Percentiles rank a stretch among this genome's conserved stretches.
Conservation (phyloP, 179 eudicot genomes). For the Vitellaria paradoxa region DNA sequence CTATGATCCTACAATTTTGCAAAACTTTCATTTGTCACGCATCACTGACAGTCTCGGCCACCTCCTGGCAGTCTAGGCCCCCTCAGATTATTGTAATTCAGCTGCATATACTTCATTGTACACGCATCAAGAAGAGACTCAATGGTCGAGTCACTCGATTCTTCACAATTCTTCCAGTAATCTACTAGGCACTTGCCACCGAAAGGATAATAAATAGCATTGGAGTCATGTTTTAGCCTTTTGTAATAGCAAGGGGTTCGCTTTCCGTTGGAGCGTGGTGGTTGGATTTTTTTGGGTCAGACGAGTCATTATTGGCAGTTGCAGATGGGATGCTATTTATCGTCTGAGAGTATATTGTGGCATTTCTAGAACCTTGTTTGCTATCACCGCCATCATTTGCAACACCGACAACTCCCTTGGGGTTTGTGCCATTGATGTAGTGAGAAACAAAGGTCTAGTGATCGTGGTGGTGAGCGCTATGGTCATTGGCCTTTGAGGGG, state of each 20-base stretch:
- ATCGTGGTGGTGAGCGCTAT: slow-evolving; percentile 10
- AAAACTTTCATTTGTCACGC: slow-evolving; percentile 48
- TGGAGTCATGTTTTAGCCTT: slow-evolving; percentile 28
- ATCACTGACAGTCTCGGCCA: slow-evolving; percentile 76
- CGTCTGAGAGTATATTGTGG: slow-evolving; percentile 1
- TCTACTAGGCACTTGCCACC: slow-evolving; percentile 31
- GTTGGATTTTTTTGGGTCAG: slow-evolving; percentile 31
- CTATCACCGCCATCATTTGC: slow-evolving; percentile 25
- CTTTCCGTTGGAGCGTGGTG: slow-evolving; percentile 29
- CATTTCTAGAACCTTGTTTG: not conserved
- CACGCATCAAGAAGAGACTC: slow-evolving; percentile 76
- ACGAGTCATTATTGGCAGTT: slow-evolving; percentile 13
- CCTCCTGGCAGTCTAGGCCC: slow-evolving; percentile 97
- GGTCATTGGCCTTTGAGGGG: slow-evolving; percentile 4
- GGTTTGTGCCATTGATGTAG: no score
- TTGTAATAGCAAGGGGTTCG: slow-evolving; percentile 27
- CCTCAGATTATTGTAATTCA: slow-evolving; percentile 80
- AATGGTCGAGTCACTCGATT: slow-evolving; percentile 90
- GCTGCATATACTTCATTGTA: slow-evolving; percentile 64
- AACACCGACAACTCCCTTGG: not conserved
- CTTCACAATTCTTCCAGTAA: slow-evolving; percentile 84
- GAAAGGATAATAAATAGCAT: not conserved
- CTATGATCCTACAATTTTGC: slow-evolving; percentile 35
- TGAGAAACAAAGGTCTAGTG: no score
- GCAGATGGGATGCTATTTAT: no score